A percentile compares a stretch with the other conserved stretches of the same genome.
Evolutionary conservation across 306 rosid genomes (phyloP).

Genomic region (Rosa persica): DNA sequence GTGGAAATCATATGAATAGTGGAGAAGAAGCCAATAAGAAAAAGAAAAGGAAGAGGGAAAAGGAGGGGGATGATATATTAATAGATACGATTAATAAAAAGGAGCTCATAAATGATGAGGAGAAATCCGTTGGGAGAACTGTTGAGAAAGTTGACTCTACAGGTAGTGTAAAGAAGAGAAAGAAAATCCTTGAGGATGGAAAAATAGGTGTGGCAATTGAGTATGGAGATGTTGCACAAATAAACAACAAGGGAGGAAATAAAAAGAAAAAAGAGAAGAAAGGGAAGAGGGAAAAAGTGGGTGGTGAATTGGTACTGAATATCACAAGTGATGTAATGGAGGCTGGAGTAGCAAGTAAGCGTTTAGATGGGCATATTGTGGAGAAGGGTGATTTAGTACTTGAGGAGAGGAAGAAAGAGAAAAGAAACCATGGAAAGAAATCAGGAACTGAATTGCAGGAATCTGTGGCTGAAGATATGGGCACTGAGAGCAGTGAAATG

Average conservation of each 20-base stretch:
- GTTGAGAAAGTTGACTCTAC: not conserved
- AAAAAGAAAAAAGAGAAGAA: slow-evolving; percentile 2
- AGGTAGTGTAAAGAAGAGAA: not conserved
- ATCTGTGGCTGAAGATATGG: not conserved
- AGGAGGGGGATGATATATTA: not conserved
- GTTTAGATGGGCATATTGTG: not conserved
- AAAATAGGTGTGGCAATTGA: not conserved
- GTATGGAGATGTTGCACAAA: not conserved
- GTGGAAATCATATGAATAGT: not conserved
- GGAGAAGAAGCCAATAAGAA: not conserved
- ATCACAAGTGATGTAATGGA: slow-evolving; percentile 1
- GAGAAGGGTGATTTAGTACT: not conserved
- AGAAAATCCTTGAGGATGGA: slow-evolving; percentile 3
- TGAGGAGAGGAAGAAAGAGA: not conserved
- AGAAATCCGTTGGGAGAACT: not conserved
- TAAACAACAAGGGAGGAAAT: slow-evolving; percentile 2
- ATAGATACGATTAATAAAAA: not conserved
- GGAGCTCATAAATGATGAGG: not conserved
- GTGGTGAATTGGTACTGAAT: not conserved
- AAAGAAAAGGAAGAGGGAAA: not conserved
- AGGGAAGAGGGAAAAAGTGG: slow-evolving; percentile 3
- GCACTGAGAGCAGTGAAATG: not conserved
- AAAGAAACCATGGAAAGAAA: not conserved
- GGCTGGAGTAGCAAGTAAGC: not conserved
- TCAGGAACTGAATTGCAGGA: not conserved